Conservation (phyloP, 202 grass and related monocot genomes). For the Eragrostis tef region DNA sequence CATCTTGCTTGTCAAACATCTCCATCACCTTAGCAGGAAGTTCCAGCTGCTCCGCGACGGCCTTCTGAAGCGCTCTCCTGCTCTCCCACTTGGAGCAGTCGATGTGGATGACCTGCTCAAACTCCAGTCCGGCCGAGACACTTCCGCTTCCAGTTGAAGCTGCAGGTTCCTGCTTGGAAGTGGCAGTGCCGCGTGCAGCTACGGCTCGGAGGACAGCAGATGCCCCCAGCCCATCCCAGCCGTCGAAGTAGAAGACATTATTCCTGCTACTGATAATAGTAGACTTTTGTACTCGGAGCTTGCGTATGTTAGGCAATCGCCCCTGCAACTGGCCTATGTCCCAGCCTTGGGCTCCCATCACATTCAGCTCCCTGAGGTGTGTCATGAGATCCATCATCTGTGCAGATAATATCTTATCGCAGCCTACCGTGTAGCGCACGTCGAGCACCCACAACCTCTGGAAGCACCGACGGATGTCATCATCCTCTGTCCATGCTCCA, state of each 20-base stretch:
- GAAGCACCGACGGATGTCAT: neutral
- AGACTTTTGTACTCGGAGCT: neutral
- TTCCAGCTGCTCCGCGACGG: neutral
- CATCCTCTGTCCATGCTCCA: neutral
- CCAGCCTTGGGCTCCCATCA: neutral
- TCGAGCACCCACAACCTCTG: conserved; percentile 4
- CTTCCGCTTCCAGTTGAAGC: neutral
- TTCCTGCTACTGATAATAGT: too few relatives aligned
- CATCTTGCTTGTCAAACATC: neutral
- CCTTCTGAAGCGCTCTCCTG: neutral
- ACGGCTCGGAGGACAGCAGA: conserved; percentile 9
- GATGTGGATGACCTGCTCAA: conserved; percentile 19
- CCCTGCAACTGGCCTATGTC: neutral
- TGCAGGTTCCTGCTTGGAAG: too few relatives aligned
- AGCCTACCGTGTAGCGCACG: neutral
- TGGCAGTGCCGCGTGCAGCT: neutral
- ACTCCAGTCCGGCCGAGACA: neutral
- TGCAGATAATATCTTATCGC: neutral
- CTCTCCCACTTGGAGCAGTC: conserved; percentile 29
- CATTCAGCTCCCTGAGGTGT: conserved; percentile 29
- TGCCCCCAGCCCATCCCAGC: conserved; percentile 11
- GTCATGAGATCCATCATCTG: neutral
- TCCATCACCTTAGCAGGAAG: neutral
- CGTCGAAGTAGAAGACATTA: too few relatives aligned
- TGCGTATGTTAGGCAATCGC: neutral